These are phyloP conservation scores for Claviceps citrina DNA, from an alignment of 2,329 filamentous ascomycete species.

Conservation along the genomic window DNA sequence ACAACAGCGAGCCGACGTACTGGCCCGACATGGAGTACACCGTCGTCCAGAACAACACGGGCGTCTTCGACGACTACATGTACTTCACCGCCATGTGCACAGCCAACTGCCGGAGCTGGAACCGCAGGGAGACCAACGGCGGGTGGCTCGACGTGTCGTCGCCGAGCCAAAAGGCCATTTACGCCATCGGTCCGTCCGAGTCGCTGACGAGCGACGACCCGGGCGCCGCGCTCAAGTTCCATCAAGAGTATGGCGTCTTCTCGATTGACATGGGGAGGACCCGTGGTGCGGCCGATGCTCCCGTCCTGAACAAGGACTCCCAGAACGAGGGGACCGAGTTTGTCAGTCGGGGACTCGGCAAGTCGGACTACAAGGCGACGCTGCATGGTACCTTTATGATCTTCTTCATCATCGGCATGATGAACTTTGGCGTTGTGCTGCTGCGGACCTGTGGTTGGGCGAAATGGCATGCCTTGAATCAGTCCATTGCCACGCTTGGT, in stretches of 20 bases:
- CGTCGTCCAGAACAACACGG: constrained; percentile 28
- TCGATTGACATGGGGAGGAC: constrained; percentile 39
- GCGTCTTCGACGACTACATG: constrained; percentile 29
- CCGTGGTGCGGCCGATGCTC: constrained; percentile 27
- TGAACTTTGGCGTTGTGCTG: constrained; percentile 40
- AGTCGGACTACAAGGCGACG: constrained; percentile 24
- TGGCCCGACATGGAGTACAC: constrained; percentile 28
- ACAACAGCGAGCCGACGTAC: constrained; percentile 36
- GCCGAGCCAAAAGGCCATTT: constrained; percentile 35
- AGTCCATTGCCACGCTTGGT: constrained; percentile 32
- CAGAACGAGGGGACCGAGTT: constrained; percentile 22
- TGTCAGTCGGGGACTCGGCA: constrained; percentile 16
- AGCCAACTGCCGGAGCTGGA: constrained; percentile 36
- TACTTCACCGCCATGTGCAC: constrained; percentile 36
- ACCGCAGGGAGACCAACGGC: constrained; percentile 13
- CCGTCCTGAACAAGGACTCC: constrained; percentile 21
- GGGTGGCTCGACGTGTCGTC: constrained; percentile 36
- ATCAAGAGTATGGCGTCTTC: constrained; percentile 39
- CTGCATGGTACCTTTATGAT: constrained; percentile 39
- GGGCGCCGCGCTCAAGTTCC: constrained; percentile 32
- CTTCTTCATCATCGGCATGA: constrained; percentile 36
- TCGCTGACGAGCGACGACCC: constrained; percentile 26
- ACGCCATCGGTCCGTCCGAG: constrained; percentile 36
- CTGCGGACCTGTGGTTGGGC: constrained; percentile 35
- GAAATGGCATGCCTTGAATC: constrained; percentile 39